These are phyloP conservation scores for Myxozyma lipomycoides DNA, from an alignment of 805 yeast species.

Conservation along the genomic window DNA sequence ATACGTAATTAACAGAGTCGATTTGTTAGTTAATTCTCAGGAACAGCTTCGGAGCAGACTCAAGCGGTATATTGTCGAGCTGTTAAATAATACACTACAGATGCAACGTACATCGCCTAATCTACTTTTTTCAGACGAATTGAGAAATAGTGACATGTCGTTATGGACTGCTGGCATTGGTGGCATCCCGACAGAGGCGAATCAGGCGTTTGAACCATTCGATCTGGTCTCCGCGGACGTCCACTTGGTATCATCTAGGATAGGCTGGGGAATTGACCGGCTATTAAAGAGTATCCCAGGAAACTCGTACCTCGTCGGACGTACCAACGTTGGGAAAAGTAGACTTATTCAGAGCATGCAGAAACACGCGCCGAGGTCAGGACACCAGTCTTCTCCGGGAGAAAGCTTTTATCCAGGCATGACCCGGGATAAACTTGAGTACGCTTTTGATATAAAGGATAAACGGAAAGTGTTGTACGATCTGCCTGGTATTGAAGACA, in stretches of 20 bases:
- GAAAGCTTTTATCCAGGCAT: slow-evolving; percentile 56
- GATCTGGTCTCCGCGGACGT: slow-evolving; percentile 34
- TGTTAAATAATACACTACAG: slow-evolving; percentile 1
- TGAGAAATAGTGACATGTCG: not conserved
- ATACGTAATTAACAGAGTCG: slow-evolving; percentile 12
- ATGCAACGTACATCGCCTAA: not conserved
- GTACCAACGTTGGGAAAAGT: slow-evolving; percentile 88
- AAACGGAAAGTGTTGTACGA: slow-evolving; percentile 31
- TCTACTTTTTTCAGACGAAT: not conserved
- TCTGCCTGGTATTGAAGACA: slow-evolving; percentile 35
- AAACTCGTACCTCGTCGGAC: slow-evolving; percentile 56
- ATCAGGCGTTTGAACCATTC: not conserved
- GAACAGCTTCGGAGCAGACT: slow-evolving; percentile 3
- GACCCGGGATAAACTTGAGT: slow-evolving; percentile 54
- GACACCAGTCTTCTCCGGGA: slow-evolving; percentile 39
- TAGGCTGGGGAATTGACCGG: slow-evolving; percentile 49
- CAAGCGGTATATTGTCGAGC: slow-evolving; percentile 4
- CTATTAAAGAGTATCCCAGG: slow-evolving; percentile 41
- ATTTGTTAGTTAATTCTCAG: slow-evolving; percentile 8
- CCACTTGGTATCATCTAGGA: slow-evolving; percentile 48
- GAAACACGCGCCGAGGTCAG: slow-evolving; percentile 49
- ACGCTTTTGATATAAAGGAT: slow-evolving; percentile 36
- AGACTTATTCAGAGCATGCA: slow-evolving; percentile 66
- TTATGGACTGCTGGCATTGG: slow-evolving; percentile 11
- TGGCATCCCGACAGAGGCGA: not conserved